Percentiles rank a stretch among this genome's conserved stretches.
Conservation (phyloP, 1,139 yeast species). For the Kodamaea fungicola region DNA sequence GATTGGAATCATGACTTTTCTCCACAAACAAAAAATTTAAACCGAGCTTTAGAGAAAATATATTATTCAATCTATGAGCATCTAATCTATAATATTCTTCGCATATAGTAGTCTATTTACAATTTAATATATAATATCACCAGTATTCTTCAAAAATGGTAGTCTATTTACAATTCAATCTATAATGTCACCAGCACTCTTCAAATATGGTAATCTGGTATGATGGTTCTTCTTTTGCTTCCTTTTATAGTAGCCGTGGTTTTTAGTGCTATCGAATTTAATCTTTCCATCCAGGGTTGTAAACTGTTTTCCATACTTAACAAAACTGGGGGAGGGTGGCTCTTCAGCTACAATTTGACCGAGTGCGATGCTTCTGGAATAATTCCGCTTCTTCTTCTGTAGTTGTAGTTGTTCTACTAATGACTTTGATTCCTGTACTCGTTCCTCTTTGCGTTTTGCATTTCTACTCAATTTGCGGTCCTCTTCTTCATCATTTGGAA, state of each 20-base stretch:
- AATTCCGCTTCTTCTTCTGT: conserved; percentile 5
- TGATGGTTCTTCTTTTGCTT: conserved; percentile 4
- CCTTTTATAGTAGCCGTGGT: conserved; percentile 11
- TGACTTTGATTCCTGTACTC: conserved; percentile 7
- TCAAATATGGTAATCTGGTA: conserved; percentile 10
- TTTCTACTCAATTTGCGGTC: conserved; percentile 46
- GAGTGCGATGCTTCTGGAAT: conserved; percentile 9
- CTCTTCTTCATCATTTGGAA: conserved; percentile 56
- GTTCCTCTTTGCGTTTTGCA: conserved; percentile 25
- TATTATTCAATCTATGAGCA: neutral
- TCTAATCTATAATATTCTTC: neutral
- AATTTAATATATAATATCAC: conserved; percentile 15
- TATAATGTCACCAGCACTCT: conserved; percentile 15
- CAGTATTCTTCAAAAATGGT: conserved; percentile 3
- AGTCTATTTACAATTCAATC: conserved; percentile 7
- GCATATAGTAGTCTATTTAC: neutral
- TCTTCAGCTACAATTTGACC: neutral
- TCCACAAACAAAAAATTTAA: neutral
- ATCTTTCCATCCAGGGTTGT: conserved; percentile 11
- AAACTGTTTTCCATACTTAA: conserved; percentile 8
- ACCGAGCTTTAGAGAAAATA: neutral
- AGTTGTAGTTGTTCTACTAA: conserved; percentile 3
- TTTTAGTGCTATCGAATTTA: conserved; percentile 12
- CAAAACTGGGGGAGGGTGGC: conserved; percentile 2
- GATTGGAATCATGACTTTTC: conserved; percentile 23